A percentile compares a stretch with the other conserved stretches of the same genome.
phyloP scores from a whole-genome alignment of 805 yeast genomes.

The Saccharomycopsis microspora region DNA sequence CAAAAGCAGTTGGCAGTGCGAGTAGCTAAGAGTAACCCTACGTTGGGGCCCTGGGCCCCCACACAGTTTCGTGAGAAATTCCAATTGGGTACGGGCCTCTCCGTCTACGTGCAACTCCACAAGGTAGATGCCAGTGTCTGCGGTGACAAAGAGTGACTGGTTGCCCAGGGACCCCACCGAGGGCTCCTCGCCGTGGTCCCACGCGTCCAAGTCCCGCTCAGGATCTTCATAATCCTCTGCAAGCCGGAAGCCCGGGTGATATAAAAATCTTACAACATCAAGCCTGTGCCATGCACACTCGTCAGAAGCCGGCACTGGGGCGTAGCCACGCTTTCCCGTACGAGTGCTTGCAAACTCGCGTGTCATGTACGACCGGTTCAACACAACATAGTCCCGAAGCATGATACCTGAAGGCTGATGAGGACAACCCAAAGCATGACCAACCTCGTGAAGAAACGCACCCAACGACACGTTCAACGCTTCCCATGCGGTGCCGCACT shows the following conservation, averaged over 20 bases:
- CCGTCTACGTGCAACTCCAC: conserved; percentile 60
- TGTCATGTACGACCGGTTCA: conserved; percentile 74
- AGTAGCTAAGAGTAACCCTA: conserved; percentile 36
- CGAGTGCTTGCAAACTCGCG: conserved; percentile 49
- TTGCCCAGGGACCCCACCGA: conserved; percentile 36
- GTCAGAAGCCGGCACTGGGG: conserved; percentile 41
- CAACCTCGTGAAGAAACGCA: conserved; percentile 92
- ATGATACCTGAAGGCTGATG: conserved; percentile 86
- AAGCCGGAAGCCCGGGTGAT: conserved; percentile 69
- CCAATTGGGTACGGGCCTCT: conserved; percentile 44
- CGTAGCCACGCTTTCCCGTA: conserved; percentile 35
- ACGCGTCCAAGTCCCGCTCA: conserved; percentile 20
- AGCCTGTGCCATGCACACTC: conserved; percentile 84
- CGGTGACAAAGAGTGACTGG: conserved; percentile 30
- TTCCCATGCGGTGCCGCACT: conserved; percentile 87
- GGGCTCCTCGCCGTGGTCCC: conserved; percentile 23
- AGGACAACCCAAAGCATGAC: conserved; percentile 85
- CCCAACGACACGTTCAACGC: conserved; percentile 78
- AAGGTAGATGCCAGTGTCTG: conserved; percentile 60
- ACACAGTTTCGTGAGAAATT: conserved; percentile 41
- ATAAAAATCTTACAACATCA: conserved; percentile 65
- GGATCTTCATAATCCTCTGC: conserved; percentile 52
- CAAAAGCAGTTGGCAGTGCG: conserved; percentile 32
- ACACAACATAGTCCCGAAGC: conserved; percentile 73
- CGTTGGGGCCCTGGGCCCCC: conserved; percentile 54